Conservation (phyloP, 345 rosid genomes). For the Eucalyptus pumila region DNA sequence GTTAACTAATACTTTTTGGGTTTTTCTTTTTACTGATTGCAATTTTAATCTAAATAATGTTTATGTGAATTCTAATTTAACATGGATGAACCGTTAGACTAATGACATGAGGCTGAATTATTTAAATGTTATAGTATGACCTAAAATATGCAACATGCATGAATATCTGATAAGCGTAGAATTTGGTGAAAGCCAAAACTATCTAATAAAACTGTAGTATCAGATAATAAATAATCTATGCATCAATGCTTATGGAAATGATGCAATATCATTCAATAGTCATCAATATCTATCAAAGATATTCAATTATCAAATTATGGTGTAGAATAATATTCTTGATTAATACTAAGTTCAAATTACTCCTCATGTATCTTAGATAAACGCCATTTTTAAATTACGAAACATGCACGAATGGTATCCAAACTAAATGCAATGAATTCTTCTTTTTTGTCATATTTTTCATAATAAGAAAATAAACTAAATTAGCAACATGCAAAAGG, state of each 20-base stretch:
- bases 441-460: neutral
- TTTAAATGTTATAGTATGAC: neutral
- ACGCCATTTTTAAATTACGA: neutral
- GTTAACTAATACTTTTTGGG: too few relatives aligned
- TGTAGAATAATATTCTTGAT: too few relatives aligned
- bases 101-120: too few relatives aligned
- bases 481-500: neutral
- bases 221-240: neutral
- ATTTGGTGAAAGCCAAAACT: neutral
- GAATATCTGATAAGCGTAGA: neutral
- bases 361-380: too few relatives aligned
- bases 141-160: neutral
- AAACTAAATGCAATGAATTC: neutral
- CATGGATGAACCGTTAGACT: too few relatives aligned
- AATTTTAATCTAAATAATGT: too few relatives aligned
- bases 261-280: neutral
- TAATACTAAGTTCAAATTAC: too few relatives aligned
- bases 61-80: too few relatives aligned
- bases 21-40: too few relatives aligned
- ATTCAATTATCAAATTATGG: too few relatives aligned
- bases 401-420: neutral
- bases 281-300: neutral
- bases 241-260: neutral
- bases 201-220: neutral
- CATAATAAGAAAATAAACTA: neutral